phyloP scores from a whole-genome alignment of 345 rosid genomes.

The Populus euphratica region DNA sequence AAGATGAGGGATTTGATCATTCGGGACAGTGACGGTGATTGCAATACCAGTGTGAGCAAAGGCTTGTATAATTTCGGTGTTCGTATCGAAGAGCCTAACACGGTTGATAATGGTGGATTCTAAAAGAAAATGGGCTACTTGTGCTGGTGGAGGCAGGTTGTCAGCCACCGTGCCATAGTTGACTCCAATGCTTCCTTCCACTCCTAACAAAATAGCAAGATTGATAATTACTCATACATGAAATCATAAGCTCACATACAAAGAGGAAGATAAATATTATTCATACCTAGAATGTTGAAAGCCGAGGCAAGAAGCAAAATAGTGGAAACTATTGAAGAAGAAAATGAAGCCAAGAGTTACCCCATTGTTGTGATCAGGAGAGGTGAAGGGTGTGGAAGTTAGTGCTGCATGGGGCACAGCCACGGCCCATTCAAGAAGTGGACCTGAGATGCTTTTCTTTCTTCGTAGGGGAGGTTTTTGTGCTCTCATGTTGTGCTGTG shows the following conservation, averaged over 20 bases:
- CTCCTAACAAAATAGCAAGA: constrained; percentile 26
- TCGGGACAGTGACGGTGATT: constrained; percentile 59
- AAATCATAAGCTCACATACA: background rate
- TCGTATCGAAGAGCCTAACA: constrained; percentile 62
- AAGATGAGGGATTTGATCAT: constrained; percentile 64
- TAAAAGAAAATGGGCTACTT: constrained; percentile 66
- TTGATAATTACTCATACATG: too few species aligned
- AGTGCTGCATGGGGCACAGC: background rate
- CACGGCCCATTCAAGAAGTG: constrained; percentile 22
- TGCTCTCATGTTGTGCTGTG: background rate
- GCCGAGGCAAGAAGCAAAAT: constrained; percentile 13
- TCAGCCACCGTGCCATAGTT: constrained; percentile 74
- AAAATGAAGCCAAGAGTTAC: background rate
- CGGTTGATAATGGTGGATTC: constrained; percentile 65
- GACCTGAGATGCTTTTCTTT: constrained; percentile 61
- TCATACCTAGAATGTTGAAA: constrained; percentile 22
- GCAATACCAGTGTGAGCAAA: constrained; percentile 63
- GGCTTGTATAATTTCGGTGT: constrained; percentile 53
- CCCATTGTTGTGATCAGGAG: constrained; percentile 3
- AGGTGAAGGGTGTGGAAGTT: constrained; percentile 7
- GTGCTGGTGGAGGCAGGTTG: constrained; percentile 70
- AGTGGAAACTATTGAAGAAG: constrained; percentile 6
- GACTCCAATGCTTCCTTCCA: constrained; percentile 52
- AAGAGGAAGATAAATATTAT: too few species aligned
- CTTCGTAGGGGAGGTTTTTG: constrained; percentile 20